Percentiles rank a stretch among this genome's conserved stretches.
These are phyloP conservation scores for Ophiostoma himal-ulmi DNA, from an alignment of 2,329 filamentous ascomycete genomes.

Conservation along the genomic window DNA sequence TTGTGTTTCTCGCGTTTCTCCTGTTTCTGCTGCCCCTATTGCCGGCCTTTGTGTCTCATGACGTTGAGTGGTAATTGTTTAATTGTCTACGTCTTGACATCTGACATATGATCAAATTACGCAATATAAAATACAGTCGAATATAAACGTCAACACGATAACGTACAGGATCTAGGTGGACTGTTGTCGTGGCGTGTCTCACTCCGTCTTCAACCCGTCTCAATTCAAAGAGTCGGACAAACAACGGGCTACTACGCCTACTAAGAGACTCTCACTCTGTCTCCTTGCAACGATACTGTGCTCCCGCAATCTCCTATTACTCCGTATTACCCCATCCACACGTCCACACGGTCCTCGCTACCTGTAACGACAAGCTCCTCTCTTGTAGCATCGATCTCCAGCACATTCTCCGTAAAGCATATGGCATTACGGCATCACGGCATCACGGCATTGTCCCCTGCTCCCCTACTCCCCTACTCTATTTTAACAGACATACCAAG, in stretches of 20 bases:
- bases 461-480: neutral
- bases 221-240: neutral
- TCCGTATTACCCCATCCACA: neutral
- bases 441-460: neutral
- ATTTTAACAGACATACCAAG: neutral
- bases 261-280: neutral
- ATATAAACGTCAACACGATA: neutral
- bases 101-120: neutral
- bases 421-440: neutral
- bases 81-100: neutral
- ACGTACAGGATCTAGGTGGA: neutral
- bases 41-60: neutral
- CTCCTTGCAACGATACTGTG: neutral
- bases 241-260: neutral
- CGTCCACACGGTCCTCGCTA: neutral
- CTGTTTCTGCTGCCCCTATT: neutral
- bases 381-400: conserved; percentile 5
- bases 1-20: neutral
- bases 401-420: neutral
- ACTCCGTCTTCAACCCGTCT: neutral
- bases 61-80: neutral
- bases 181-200: conserved; percentile 1
- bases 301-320: neutral
- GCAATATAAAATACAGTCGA: neutral
- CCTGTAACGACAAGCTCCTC: neutral